Evolutionary conservation across 768 basidiomycete species (phyloP).

Genomic region (Mycena rebaudengoi): DNA sequence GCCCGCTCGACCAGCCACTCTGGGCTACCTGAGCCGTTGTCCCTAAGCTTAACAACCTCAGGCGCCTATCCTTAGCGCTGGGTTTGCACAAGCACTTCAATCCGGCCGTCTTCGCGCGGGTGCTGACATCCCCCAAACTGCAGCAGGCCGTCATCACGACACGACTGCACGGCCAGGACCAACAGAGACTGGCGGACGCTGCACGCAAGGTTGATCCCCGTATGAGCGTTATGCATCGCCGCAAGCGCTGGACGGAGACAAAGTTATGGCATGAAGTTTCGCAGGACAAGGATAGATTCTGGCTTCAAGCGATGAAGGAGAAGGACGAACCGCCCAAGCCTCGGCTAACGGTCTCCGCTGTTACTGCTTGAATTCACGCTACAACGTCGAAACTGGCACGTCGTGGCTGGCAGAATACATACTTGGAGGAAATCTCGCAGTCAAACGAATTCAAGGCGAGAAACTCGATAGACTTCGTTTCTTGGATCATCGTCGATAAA

Average conservation of each 20-base stretch:
- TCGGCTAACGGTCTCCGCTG: no score
- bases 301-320: conserved; percentile 22
- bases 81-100: conserved; percentile 7
- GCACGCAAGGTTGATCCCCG: conserved; percentile 18
- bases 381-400: no score
- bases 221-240: conserved; percentile 24
- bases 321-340: no score
- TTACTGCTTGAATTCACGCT: no score
- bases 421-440: no score
- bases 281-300: conserved; percentile 21
- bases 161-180: conserved; percentile 18
- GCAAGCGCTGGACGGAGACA: conserved; percentile 23
- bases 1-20: conserved; percentile 12
- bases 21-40: not conserved
- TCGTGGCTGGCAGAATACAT: no score
- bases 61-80: conserved; percentile 20
- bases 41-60: conserved; percentile 17
- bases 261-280: conserved; percentile 21
- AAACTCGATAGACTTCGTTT: no score
- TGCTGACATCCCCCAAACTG: conserved; percentile 21
- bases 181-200: conserved; percentile 6
- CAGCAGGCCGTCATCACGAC: conserved; percentile 24
- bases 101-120: not conserved
- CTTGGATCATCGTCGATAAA: no score
- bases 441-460: no score